Percentiles rank a stretch among this genome's conserved stretches.
phyloP scores from a whole-genome alignment of 164 flowering plant genomes.

The Kingdonia uniflora region DNA sequence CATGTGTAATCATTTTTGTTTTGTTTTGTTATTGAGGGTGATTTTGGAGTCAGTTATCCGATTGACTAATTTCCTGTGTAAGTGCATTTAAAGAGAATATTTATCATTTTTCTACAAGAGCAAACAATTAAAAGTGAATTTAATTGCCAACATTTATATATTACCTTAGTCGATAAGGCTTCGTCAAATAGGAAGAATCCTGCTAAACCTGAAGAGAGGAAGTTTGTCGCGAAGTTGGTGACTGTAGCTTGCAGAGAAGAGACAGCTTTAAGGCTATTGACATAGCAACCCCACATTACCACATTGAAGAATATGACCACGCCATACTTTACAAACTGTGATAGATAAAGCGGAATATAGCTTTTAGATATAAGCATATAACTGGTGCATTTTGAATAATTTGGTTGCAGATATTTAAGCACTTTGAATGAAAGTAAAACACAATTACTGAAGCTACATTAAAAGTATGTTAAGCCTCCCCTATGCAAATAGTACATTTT shows the following conservation, averaged over 20 bases:
- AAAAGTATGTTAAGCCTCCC: neutral
- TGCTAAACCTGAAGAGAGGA: constrained; percentile 80
- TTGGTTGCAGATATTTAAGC: neutral
- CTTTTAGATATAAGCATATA: neutral
- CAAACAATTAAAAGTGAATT: no score
- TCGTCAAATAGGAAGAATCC: constrained; percentile 73
- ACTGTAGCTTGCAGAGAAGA: constrained; percentile 94
- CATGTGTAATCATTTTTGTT: no score
- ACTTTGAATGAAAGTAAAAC: neutral
- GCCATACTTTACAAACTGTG: constrained; percentile 53
- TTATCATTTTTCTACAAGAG: no score
- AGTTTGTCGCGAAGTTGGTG: constrained; percentile 80
- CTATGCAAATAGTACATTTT: neutral
- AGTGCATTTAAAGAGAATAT: no score
- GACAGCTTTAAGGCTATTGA: constrained; percentile 80
- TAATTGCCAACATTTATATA: neutral
- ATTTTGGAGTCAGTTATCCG: no score
- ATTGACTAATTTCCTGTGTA: no score
- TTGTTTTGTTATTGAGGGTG: no score
- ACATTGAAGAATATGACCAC: constrained; percentile 70
- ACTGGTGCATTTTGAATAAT: neutral
- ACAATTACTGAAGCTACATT: neutral
- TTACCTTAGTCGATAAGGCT: constrained; percentile 50
- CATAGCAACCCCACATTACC: constrained; percentile 89
- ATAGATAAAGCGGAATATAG: neutral